Percentiles rank a stretch among this genome's conserved stretches.
These are phyloP conservation scores for Pleurotus djamor DNA, from an alignment of 768 basidiomycete species.

Conservation along the genomic window DNA sequence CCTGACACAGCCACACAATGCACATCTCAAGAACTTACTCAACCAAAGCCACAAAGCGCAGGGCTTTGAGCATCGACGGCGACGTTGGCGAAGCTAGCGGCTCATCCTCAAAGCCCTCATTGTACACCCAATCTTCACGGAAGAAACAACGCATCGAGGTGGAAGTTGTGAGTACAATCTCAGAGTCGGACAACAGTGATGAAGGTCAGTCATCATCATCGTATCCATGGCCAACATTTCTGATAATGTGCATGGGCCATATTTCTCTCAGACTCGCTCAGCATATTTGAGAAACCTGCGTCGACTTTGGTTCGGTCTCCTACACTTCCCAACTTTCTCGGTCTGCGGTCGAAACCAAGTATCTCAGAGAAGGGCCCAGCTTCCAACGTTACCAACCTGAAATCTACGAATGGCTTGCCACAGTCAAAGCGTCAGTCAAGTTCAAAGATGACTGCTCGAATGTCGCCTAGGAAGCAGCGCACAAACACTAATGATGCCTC, in stretches of 20 bases:
- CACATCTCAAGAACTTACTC: conserved; percentile 32
- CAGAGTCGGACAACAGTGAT: not conserved
- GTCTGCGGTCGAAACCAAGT: not conserved
- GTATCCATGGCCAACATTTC: not conserved
- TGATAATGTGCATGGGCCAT: no score
- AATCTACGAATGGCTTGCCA: not conserved
- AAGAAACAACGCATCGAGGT: conserved; percentile 10
- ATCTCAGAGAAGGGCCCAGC: not conserved
- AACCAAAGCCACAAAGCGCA: conserved; percentile 9
- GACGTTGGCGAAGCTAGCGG: not conserved
- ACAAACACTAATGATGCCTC: conserved; percentile 9
- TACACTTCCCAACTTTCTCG: no score
- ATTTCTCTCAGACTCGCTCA: no score
- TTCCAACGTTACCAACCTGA: not conserved
- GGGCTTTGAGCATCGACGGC: not conserved
- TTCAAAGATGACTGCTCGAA: not conserved
- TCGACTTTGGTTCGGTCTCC: no score
- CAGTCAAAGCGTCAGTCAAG: not conserved
- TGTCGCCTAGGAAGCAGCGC: not conserved
- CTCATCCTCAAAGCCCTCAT: not conserved
- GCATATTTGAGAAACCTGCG: no score
- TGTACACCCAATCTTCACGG: not conserved
- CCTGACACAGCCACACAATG: conserved; percentile 10
- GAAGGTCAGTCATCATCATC: not conserved
- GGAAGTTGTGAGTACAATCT: not conserved